Conservation (phyloP, 2,329 filamentous ascomycete genomes). For the Pseudofabraea citricarpa region DNA sequence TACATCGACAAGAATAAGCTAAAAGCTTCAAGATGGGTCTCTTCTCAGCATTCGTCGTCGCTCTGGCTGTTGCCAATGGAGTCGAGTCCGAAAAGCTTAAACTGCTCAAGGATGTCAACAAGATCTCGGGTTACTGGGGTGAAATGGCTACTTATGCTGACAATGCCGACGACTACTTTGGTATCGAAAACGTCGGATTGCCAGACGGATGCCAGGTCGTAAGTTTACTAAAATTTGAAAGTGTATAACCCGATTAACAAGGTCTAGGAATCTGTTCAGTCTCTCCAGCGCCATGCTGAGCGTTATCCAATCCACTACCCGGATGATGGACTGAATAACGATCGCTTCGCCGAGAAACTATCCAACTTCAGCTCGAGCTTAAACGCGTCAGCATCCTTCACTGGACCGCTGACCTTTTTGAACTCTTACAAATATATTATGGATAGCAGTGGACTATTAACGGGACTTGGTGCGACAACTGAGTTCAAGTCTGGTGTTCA, state of each 20-base stretch:
- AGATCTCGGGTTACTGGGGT: slow-evolving; percentile 35
- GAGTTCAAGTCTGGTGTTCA: slow-evolving; percentile 43
- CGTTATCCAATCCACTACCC: slow-evolving; percentile 38
- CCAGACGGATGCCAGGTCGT: slow-evolving; percentile 50
- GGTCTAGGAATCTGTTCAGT: slow-evolving; percentile 33
- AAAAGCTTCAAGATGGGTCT: background rate
- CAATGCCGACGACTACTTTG: slow-evolving; percentile 40
- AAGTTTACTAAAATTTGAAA: slow-evolving; percentile 1
- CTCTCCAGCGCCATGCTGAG: slow-evolving; percentile 49
- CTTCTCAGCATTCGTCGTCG: background rate
- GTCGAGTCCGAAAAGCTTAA: background rate
- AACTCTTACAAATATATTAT: slow-evolving; percentile 46
- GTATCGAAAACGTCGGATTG: slow-evolving; percentile 40
- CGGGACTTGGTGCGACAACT: slow-evolving; percentile 43
- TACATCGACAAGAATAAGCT: too few relatives aligned
- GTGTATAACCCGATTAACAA: background rate
- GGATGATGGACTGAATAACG: slow-evolving; percentile 45
- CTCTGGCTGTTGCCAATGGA: background rate
- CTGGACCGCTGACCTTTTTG: slow-evolving; percentile 46
- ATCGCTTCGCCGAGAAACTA: slow-evolving; percentile 43
- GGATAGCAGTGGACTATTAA: slow-evolving; percentile 35
- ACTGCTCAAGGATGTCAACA: slow-evolving; percentile 25
- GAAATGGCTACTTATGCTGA: slow-evolving; percentile 42
- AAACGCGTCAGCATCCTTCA: slow-evolving; percentile 31
- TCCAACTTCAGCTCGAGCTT: slow-evolving; percentile 35